Evolutionary conservation across 1,139 yeast genomes (phyloP).

Genomic region (Lodderomyces metapsilosis): DNA sequence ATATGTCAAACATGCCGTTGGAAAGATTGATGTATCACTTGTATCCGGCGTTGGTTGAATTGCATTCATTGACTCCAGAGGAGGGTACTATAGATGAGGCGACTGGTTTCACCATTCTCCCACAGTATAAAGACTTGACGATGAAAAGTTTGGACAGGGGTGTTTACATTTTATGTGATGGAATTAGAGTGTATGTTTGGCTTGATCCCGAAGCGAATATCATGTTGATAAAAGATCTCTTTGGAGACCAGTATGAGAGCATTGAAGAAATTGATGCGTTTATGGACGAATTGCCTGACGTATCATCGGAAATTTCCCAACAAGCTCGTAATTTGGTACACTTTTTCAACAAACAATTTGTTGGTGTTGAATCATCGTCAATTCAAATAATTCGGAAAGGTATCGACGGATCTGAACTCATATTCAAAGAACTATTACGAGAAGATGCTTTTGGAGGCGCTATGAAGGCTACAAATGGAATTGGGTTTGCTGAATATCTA

Average conservation of each 20-base stretch:
- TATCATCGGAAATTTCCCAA: slow-evolving; percentile 66
- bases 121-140: slow-evolving; percentile 46
- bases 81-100: slow-evolving; percentile 45
- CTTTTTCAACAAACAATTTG: slow-evolving; percentile 45
- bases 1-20: slow-evolving; percentile 55
- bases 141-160: slow-evolving; percentile 62
- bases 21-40: slow-evolving; percentile 62
- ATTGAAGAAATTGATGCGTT: slow-evolving; percentile 47
- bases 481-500: slow-evolving; percentile 60
- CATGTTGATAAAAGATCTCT: slow-evolving; percentile 66
- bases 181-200: slow-evolving; percentile 62
- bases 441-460: slow-evolving; percentile 59
- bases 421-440: slow-evolving; percentile 58
- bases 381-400: slow-evolving; percentile 66
- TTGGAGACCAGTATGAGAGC: slow-evolving; percentile 54
- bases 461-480: slow-evolving; percentile 36
- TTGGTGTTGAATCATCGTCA: slow-evolving; percentile 40
- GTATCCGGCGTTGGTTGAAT: slow-evolving; percentile 78
- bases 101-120: slow-evolving; percentile 52
- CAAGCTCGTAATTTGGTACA: slow-evolving; percentile 65
- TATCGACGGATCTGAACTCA: slow-evolving; percentile 59
- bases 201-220: slow-evolving; percentile 71
- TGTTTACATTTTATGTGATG: slow-evolving; percentile 75
- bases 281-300: slow-evolving; percentile 64
- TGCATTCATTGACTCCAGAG: slow-evolving; percentile 61